These are phyloP conservation scores for Tricholoma furcatifolium DNA, from an alignment of 768 basidiomycete genomes.

Conservation along the genomic window DNA sequence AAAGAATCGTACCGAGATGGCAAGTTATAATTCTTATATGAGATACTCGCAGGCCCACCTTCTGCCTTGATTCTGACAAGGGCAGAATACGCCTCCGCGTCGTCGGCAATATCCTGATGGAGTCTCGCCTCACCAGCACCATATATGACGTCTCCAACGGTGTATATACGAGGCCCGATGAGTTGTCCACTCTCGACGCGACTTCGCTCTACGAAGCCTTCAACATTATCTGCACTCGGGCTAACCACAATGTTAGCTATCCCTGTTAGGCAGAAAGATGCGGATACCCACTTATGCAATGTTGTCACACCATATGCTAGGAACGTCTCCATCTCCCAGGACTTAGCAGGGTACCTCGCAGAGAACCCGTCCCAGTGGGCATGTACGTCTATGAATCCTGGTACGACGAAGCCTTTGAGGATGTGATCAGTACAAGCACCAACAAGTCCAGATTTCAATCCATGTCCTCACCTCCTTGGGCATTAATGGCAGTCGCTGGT, in stretches of 20 bases:
- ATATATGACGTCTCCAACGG: slow-evolving; percentile 65
- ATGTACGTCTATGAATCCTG: slow-evolving; percentile 76
- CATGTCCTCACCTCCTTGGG: slow-evolving; percentile 52
- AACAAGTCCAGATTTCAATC: not conserved
- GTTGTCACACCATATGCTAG: slow-evolving; percentile 77
- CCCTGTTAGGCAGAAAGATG: not conserved
- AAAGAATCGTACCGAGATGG: slow-evolving; percentile 52
- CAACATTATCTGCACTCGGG: slow-evolving; percentile 62
- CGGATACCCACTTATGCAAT: slow-evolving; percentile 63
- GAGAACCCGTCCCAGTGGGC: slow-evolving; percentile 67
- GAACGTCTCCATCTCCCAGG: slow-evolving; percentile 77
- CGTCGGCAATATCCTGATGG: slow-evolving; percentile 64
- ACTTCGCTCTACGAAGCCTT: slow-evolving; percentile 63
- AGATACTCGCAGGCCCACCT: slow-evolving; percentile 67
- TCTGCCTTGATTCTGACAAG: slow-evolving; percentile 69
- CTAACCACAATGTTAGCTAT: slow-evolving; percentile 29
- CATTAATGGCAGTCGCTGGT: slow-evolving; percentile 50
- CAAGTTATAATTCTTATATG: slow-evolving; percentile 78
- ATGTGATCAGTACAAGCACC: not conserved
- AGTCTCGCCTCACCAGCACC: slow-evolving; percentile 43
- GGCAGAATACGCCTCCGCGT: slow-evolving; percentile 63
- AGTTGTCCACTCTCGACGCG: slow-evolving; percentile 68
- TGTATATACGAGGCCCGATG: slow-evolving; percentile 72
- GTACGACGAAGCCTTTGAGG: slow-evolving; percentile 55
- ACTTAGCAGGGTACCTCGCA: slow-evolving; percentile 55